Conservation (phyloP, 805 yeast genomes). For the Starmerella tilneyi region DNA sequence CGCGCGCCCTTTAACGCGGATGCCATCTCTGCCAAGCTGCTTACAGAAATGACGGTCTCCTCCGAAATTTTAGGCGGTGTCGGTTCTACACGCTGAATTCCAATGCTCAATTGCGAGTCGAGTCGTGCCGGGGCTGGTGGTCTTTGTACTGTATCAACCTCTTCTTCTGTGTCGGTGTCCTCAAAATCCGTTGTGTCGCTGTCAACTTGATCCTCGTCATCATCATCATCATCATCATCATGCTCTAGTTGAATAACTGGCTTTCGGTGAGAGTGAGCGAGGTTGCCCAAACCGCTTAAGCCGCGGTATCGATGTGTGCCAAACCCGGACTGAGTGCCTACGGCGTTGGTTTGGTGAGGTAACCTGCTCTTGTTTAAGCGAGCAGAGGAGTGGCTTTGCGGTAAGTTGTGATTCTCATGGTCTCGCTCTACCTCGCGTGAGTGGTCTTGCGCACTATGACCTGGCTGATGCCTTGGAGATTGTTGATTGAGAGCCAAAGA, state of each 20-base stretch:
- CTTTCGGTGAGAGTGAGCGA: conserved; percentile 14
- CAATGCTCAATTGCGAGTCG: conserved; percentile 17
- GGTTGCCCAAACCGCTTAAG: conserved; percentile 10
- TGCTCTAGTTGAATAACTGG: conserved; percentile 20
- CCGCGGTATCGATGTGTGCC: conserved; percentile 13
- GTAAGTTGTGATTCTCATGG: neutral
- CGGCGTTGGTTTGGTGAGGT: neutral
- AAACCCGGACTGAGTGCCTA: neutral
- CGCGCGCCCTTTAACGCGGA: conserved; percentile 22
- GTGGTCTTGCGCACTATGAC: neutral
- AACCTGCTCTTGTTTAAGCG: neutral
- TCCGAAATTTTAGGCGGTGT: conserved; percentile 25
- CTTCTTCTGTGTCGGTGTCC: conserved; percentile 3
- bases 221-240: conserved; percentile 20
- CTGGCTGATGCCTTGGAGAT: neutral
- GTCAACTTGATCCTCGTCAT: conserved; percentile 10
- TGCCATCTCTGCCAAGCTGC: conserved; percentile 26
- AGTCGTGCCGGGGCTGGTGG: neutral
- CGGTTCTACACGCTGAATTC: conserved; percentile 24
- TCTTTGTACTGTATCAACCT: neutral
- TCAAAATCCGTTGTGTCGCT: conserved; percentile 15
- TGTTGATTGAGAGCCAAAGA: conserved; percentile 4
- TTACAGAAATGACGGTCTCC: conserved; percentile 25
- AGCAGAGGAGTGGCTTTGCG: neutral
- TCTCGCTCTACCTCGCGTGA: neutral